Evolutionary conservation across 2,329 filamentous ascomycete species (phyloP).

Genomic region (Chaetothyriales sp.): DNA sequence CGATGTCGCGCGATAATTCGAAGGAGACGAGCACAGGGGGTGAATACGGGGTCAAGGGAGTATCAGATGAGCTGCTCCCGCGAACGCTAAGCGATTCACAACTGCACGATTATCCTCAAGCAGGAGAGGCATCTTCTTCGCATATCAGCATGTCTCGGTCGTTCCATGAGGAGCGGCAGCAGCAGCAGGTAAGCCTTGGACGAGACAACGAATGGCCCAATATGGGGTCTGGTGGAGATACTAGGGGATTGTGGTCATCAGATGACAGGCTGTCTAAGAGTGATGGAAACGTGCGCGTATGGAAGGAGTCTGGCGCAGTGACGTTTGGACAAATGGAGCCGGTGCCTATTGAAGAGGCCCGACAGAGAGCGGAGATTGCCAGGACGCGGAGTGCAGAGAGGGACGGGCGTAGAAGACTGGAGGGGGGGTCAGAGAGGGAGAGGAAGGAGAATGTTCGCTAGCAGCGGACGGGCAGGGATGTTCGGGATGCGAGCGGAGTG

Average conservation of each 20-base stretch:
- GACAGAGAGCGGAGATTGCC: constrained; percentile 3
- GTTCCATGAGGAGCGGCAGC: neutral
- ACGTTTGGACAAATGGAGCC: constrained; percentile 10
- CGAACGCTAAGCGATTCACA: constrained; percentile 2
- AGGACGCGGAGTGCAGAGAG: neutral
- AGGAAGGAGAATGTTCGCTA: too few species aligned
- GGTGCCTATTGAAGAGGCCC: constrained; percentile 8
- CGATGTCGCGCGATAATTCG: constrained; percentile 21
- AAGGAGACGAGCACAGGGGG: constrained; percentile 15
- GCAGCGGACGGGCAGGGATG: too few species aligned
- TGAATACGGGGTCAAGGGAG: constrained; percentile 9
- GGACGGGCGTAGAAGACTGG: too few species aligned
- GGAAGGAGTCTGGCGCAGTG: constrained; percentile 2
- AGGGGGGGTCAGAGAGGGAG: too few species aligned
- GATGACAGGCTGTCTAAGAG: constrained; percentile 3
- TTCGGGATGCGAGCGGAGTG: too few species aligned
- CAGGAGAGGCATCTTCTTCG: neutral
- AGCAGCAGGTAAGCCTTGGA: neutral
- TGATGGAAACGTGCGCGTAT: neutral
- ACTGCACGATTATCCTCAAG: neutral
- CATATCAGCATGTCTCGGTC: constrained; percentile 6
- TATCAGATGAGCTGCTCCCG: constrained; percentile 6
- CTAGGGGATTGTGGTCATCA: neutral
- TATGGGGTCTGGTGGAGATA: neutral
- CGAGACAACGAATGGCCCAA: neutral